These are phyloP conservation scores for Leccinum ponderosum DNA, from an alignment of 1,284 basidiomycete genomes.

Conservation along the genomic window DNA sequence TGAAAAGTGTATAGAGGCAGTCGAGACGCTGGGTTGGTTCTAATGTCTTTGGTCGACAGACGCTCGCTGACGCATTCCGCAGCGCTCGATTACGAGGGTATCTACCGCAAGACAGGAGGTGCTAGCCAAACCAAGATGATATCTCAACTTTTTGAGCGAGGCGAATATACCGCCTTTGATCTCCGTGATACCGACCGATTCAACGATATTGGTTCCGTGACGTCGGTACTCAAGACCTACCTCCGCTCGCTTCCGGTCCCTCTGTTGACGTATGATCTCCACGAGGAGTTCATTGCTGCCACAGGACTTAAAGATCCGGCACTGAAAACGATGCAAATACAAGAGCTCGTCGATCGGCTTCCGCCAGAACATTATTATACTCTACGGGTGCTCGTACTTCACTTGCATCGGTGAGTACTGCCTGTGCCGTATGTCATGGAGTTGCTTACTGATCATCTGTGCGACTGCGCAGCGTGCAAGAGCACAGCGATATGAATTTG, in stretches of 20 bases:
- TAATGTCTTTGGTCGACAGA: background rate
- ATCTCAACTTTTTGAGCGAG: conserved; percentile 93
- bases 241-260: conserved; percentile 92
- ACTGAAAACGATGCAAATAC: conserved; percentile 62
- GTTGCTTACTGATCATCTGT: conserved; percentile 4
- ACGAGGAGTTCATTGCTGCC: conserved; percentile 86
- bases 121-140: conserved; percentile 91
- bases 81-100: conserved; percentile 93
- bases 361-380: conserved; percentile 90
- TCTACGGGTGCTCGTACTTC: conserved; percentile 79
- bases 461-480: conserved; percentile 56
- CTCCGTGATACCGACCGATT: conserved; percentile 86
- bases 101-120: conserved; percentile 97
- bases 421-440: background rate
- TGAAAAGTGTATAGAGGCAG: conserved; percentile 93
- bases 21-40: conserved; percentile 77
- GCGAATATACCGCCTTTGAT: conserved; percentile 87
- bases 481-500: conserved; percentile 74
- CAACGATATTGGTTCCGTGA: conserved; percentile 97
- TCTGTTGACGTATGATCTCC: conserved; percentile 87
- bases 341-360: conserved; percentile 74
- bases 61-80: conserved; percentile 2
- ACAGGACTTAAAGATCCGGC: conserved; percentile 67
- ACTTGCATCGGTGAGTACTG: conserved; percentile 72
- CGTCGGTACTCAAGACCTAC: conserved; percentile 96